Percentiles rank a stretch among this genome's conserved stretches.
phyloP scores from a whole-genome alignment of 73 alveolate genomes.

The Paramecium pentaurelia region DNA sequence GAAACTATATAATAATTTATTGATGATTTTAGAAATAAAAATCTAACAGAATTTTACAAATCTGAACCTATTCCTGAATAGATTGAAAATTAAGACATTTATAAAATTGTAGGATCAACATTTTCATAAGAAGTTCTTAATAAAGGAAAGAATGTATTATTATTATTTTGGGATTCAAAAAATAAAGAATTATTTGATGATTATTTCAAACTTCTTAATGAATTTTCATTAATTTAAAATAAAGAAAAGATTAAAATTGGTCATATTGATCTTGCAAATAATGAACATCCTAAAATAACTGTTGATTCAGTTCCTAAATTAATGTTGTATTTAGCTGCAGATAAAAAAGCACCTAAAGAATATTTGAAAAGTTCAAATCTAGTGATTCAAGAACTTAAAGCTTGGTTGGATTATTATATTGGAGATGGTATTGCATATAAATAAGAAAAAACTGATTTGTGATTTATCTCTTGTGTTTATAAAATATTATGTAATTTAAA shows the following conservation, averaged over 20 bases:
- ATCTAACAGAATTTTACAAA: background rate
- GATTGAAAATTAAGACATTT: background rate
- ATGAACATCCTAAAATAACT: slow-evolving; percentile 29
- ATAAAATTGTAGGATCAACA: slow-evolving; percentile 5
- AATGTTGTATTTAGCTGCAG: background rate
- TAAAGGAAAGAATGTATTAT: background rate
- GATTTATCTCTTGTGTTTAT: background rate
- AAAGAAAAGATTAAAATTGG: background rate
- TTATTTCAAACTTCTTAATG: background rate
- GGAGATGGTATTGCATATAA: background rate
- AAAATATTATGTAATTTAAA: background rate
- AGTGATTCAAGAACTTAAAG: background rate
- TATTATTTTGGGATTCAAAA: slow-evolving; percentile 47
- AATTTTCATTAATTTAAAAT: background rate
- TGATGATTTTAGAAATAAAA: background rate
- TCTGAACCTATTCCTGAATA: background rate
- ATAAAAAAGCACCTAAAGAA: slow-evolving; percentile 11
- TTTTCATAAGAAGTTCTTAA: background rate
- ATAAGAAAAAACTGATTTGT: background rate
- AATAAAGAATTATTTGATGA: background rate
- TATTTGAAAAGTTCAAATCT: background rate
- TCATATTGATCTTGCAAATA: background rate
- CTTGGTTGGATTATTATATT: background rate
- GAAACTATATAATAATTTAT: background rate
- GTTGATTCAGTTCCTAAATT: background rate